phyloP scores from a whole-genome alignment of 768 basidiomycete genomes.

The Auricularia auricula-judae region DNA sequence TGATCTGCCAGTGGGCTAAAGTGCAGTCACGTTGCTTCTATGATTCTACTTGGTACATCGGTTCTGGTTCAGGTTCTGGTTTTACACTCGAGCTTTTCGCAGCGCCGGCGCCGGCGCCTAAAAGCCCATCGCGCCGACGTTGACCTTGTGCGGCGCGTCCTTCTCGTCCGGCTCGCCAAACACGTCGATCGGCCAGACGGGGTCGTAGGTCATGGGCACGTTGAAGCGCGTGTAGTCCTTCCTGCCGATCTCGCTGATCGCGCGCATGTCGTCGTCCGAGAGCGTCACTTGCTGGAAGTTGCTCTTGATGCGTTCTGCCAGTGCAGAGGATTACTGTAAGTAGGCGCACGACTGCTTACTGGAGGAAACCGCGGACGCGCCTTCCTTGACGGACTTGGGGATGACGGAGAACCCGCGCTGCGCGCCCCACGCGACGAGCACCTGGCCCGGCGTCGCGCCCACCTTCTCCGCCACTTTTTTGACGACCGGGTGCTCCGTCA shows the following conservation, averaged over 20 bases:
- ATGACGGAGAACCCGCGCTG: constrained; percentile 72
- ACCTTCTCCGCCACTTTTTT: constrained; percentile 51
- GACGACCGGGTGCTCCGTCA: constrained; percentile 58
- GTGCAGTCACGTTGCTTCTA: too few relatives aligned
- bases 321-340: not conserved
- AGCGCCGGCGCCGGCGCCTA: too few relatives aligned
- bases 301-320: constrained; percentile 47
- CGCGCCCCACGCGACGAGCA: constrained; percentile 72
- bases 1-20: too few relatives aligned
- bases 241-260: constrained; percentile 38
- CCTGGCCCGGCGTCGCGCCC: constrained; percentile 62
- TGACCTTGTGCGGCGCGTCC: constrained; percentile 22
- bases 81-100: too few relatives aligned
- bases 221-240: constrained; percentile 45
- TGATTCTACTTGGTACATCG: too few relatives aligned
- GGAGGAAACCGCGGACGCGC: constrained; percentile 9
- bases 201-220: constrained; percentile 47
- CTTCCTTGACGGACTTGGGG: constrained; percentile 55
- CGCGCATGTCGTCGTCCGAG: constrained; percentile 54
- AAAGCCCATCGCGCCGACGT: constrained; percentile 10
- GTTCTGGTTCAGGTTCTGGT: too few relatives aligned
- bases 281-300: constrained; percentile 72
- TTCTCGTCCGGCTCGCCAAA: constrained; percentile 56
- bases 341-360: not conserved
- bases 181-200: constrained; percentile 61